A percentile compares a stretch with the other conserved stretches of the same genome.
Conservation (phyloP, 2,329 filamentous ascomycete genomes). For the Botrytis pseudocinerea region DNA sequence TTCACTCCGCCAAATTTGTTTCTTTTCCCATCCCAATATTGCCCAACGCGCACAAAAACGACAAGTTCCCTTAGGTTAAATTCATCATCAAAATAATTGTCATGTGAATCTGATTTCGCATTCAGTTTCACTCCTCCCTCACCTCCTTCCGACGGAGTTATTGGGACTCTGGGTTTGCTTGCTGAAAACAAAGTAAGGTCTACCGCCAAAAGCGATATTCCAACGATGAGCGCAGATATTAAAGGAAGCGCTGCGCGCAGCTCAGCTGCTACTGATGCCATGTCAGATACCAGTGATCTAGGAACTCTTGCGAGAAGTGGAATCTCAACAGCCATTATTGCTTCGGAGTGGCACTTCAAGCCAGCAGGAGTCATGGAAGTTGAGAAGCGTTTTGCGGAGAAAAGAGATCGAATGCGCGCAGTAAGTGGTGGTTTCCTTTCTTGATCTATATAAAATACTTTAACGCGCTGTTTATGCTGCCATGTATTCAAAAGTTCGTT, state of each 20-base stretch:
- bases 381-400: slow-evolving; percentile 27
- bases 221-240: background rate
- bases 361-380: slow-evolving; percentile 31
- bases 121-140: background rate
- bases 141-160: background rate
- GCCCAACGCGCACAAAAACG: background rate
- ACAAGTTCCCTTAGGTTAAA: background rate
- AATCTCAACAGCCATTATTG: slow-evolving; percentile 24
- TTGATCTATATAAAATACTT: background rate
- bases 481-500: background rate
- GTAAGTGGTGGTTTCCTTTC: background rate
- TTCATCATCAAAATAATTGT: background rate
- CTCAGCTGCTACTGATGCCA: slow-evolving; percentile 1
- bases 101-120: background rate
- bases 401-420: slow-evolving; percentile 2
- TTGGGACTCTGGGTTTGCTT: background rate
- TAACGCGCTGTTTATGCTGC: background rate
- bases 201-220: background rate
- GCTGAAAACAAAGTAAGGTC: background rate
- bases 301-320: slow-evolving; percentile 2
- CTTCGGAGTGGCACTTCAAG: slow-evolving; percentile 33
- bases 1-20: background rate
- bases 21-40: background rate
- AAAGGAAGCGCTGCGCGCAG: background rate
- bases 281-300: background rate